Percentiles rank a stretch among this genome's conserved stretches.
These are phyloP conservation scores for Termitomyces sp. DNA, from an alignment of 768 basidiomycete genomes.

Conservation along the genomic window DNA sequence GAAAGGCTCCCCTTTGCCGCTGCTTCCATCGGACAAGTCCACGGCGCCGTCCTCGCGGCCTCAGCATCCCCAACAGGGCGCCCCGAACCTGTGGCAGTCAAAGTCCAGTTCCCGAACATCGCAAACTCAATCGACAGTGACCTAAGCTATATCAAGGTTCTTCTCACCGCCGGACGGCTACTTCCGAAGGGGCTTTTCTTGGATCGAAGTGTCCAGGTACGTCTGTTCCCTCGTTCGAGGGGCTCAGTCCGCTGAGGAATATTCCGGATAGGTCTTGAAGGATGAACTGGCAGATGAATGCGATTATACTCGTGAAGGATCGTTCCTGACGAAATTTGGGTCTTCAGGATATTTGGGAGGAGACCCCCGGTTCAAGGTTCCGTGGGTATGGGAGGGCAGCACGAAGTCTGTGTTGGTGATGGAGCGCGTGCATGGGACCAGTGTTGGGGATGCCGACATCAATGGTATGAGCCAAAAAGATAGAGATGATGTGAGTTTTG, in stretches of 20 bases:
- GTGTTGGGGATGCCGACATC: slow-evolving; percentile 65
- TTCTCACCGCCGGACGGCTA: slow-evolving; percentile 76
- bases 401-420: slow-evolving; percentile 86
- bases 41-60: slow-evolving; percentile 62
- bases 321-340: slow-evolving; percentile 60
- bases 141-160: slow-evolving; percentile 76
- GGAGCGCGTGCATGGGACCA: slow-evolving; percentile 77
- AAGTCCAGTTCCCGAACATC: slow-evolving; percentile 96
- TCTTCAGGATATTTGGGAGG: slow-evolving; percentile 43
- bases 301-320: slow-evolving; percentile 82
- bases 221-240: slow-evolving; percentile 6
- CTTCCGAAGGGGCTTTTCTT: slow-evolving; percentile 89
- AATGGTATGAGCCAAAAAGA: slow-evolving; percentile 56
- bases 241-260: background rate
- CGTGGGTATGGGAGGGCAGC: slow-evolving; percentile 81
- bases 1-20: slow-evolving; percentile 89
- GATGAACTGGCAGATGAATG: slow-evolving; percentile 92
- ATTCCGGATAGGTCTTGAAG: slow-evolving; percentile 67
- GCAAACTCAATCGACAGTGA: slow-evolving; percentile 84
- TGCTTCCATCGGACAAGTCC: slow-evolving; percentile 97
- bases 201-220: slow-evolving; percentile 77
- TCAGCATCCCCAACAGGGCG: slow-evolving; percentile 48
- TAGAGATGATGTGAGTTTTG: slow-evolving; percentile 61
- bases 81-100: slow-evolving; percentile 67
- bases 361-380: slow-evolving; percentile 75